Percentiles rank a stretch among this genome's conserved stretches.
phyloP scores from a whole-genome alignment of 768 basidiomycete genomes.

The Tubosaeta sp. region DNA sequence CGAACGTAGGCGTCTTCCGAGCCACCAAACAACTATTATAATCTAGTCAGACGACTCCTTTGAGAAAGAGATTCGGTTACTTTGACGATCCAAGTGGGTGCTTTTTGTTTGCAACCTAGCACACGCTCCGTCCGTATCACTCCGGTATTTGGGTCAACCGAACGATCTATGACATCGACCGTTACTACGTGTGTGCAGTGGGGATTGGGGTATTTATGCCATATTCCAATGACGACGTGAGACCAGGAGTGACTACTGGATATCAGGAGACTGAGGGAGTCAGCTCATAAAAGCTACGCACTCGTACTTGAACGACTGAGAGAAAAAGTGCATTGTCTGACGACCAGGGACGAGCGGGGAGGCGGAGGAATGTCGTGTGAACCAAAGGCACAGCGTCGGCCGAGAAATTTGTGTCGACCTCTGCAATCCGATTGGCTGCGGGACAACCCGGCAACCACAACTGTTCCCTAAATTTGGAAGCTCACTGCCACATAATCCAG shows the following conservation, averaged over 20 bases:
- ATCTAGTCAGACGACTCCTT: constrained; percentile 6
- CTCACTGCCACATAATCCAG: neutral
- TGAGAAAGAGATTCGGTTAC: constrained; percentile 41
- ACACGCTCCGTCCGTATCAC: constrained; percentile 90
- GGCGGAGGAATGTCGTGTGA: constrained; percentile 20
- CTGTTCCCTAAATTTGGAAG: neutral
- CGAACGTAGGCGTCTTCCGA: constrained; percentile 93
- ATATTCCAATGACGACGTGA: constrained; percentile 89
- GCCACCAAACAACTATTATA: constrained; percentile 74
- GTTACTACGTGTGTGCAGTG: constrained; percentile 86
- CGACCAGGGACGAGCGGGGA: constrained; percentile 21
- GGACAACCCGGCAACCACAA: constrained; percentile 13
- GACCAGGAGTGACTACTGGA: constrained; percentile 76
- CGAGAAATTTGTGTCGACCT: constrained; percentile 18
- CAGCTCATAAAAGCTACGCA: constrained; percentile 36
- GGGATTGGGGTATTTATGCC: constrained; percentile 95
- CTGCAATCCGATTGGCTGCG: constrained; percentile 28
- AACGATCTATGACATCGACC: constrained; percentile 82
- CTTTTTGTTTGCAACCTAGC: constrained; percentile 87
- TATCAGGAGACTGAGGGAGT: constrained; percentile 1
- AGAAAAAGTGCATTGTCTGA: constrained; percentile 76
- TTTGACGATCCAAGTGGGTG: constrained; percentile 91
- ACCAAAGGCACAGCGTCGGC: constrained; percentile 10
- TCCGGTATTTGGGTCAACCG: constrained; percentile 78
- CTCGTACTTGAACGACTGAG: constrained; percentile 82